Evolutionary conservation across 2,329 filamentous ascomycete genomes (phyloP), one percentile per base, ranked within the genome.

Genomic region (Thelonectria blattea): DNA sequence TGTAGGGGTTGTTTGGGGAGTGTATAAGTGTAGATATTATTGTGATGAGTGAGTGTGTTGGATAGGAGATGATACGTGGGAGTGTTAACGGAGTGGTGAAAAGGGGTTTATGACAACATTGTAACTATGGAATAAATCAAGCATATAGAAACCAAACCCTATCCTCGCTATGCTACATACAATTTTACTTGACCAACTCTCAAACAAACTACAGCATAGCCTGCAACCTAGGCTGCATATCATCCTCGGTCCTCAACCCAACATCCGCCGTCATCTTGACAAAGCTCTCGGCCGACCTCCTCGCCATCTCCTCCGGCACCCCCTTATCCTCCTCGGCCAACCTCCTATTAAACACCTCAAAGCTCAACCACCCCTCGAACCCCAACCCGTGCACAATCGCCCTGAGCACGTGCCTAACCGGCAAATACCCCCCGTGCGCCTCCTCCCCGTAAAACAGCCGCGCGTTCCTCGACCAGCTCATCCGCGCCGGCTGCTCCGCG

Each of bases 381-480:
- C 87, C 87, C 0, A 91, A 78, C 0, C 84, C 84, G 10, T 87
- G 81, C 18, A 91, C 80, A 50, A 92, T 83, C 0, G 86, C 83
- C 41, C 81, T 74, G 0, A 87, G 79, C 18, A 93, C 83, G 32
- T 87, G 80, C 56, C 80, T 77, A 7, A 89, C 81, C 0, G 91
- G 91, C 1, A 93, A 76, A 69, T 92, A 92, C 0, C 84, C 90
- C 0, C 88, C 88, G 2, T 80, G 75, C 3, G 86, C 80, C 47
- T 80, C 75, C 72, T 91, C 89, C 18, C 77, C 75, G 50, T 79
- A 79, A 46, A 79, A 79, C 1, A 93, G 3, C 17, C 91, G 80
- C 63, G 88, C 91, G 71, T 93, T 93, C 17, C 91, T 70, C 1
- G 74, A 91, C 91, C 91, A 94, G 69, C 84, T 91, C 91, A 94